Base-by-base conservation (phyloP, 2,329 filamentous ascomycete species). In the Polytolypa hystricis region DNA sequence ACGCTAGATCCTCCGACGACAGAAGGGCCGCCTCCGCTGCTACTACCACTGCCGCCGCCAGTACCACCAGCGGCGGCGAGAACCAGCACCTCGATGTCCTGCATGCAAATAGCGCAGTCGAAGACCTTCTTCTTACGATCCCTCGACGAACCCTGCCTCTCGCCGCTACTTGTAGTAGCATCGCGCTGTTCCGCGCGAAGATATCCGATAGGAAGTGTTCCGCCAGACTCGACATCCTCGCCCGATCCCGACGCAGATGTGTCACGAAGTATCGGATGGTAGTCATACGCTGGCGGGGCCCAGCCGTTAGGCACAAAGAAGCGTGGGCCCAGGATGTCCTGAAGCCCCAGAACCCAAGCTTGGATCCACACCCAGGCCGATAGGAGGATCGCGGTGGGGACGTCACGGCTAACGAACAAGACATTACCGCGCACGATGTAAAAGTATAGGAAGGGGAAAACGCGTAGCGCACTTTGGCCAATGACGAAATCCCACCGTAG, bases 91-190 rank as follows among this genome's bases (percentile, higher is more conserved):
- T 95, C 85, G 12, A 98, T 77, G 30, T 82, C 72, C 60, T 94
- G 86, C 61, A 89, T 82, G 57, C 91, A 98, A 47, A 98, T 95
- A 12, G 87, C 85, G 59, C 91, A 98, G 62, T 96, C 87, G 42
- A 93, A 91, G 1, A 73, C 54, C 26, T 70, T 70, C 50, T 67
- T 72, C 57, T 74, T 70, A 19, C 52, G 48, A 8, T 53, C 48
- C 27, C 65, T 70, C 37, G 65, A 58, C 42, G 65, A 60, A 33
- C 62, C 60, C 26, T 58, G 57, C n/a, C 43, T 44, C 14, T 54
- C 51, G 62, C 21, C 21, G 18, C n/a, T 18, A 26, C 50, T 56
- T 25, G 57, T 49, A 4, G 58, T 45, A 16, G 47, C 43, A 29
- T 65, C 62, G 23, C 56, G 49, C 42, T 61, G 58, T 35, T 63